Conservation (phyloP, 768 basidiomycete genomes). For the Lactarius indigo region DNA sequence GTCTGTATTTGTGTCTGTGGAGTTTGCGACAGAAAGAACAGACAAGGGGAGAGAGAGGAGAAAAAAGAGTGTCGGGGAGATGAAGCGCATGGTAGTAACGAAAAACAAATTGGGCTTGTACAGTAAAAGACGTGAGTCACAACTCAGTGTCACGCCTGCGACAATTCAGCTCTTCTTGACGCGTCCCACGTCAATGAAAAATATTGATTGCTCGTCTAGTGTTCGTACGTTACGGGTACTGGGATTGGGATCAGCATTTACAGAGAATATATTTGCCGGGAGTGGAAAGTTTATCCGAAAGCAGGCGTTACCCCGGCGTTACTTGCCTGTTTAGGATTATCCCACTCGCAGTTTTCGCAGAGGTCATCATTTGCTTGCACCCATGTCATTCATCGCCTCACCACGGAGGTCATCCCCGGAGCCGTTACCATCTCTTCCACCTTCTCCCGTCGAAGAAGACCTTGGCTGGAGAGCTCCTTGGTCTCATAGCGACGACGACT, state of each 20-base stretch:
- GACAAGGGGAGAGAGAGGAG: slow-evolving; percentile 35
- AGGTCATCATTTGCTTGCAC: neutral
- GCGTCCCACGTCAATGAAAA: too few relatives aligned
- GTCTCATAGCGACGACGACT: slow-evolving; percentile 4
- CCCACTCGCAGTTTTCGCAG: too few relatives aligned
- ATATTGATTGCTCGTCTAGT: too few relatives aligned
- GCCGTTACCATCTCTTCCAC: slow-evolving; percentile 6
- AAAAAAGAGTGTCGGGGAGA: slow-evolving; percentile 53
- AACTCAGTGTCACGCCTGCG: neutral
- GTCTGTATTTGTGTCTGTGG: slow-evolving; percentile 36
- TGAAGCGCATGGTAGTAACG: slow-evolving; percentile 27
- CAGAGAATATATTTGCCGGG: too few relatives aligned
- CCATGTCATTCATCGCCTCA: slow-evolving; percentile 9
- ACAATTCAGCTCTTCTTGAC: too few relatives aligned
- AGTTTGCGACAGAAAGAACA: slow-evolving; percentile 34
- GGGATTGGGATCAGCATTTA: too few relatives aligned
- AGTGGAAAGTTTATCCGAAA: too few relatives aligned
- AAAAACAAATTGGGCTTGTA: neutral
- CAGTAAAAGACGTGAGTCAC: neutral
- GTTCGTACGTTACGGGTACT: too few relatives aligned
- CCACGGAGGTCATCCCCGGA: slow-evolving; percentile 9
- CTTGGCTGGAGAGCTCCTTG: slow-evolving; percentile 17
- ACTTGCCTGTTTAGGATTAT: neutral
- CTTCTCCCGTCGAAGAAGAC: slow-evolving; percentile 22
- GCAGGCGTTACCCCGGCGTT: too few relatives aligned